Percentiles rank a stretch among this genome's conserved stretches.
These are phyloP conservation scores for Trichoderma asperelloides DNA, from an alignment of 495 filamentous ascomycete species.

Conservation along the genomic window DNA sequence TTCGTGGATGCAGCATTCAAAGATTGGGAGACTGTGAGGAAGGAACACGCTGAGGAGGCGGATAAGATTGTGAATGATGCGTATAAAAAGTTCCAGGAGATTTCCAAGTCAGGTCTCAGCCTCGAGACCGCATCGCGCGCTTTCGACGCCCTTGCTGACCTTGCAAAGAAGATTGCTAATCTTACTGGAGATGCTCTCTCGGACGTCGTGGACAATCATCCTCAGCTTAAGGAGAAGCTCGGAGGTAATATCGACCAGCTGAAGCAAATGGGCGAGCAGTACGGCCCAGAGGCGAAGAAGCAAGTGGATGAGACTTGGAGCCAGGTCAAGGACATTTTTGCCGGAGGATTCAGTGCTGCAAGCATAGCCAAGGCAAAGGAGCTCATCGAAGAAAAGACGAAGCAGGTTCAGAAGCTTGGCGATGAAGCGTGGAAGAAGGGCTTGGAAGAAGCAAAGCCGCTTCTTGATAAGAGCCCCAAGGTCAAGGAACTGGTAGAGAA, in stretches of 20 bases:
- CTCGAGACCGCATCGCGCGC: slow-evolving; percentile 41
- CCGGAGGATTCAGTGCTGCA: slow-evolving; percentile 39
- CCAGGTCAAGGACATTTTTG: slow-evolving; percentile 46
- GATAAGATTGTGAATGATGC: slow-evolving; percentile 51
- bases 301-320: slow-evolving; percentile 57
- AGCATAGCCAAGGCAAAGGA: slow-evolving; percentile 45
- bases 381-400: slow-evolving; percentile 54
- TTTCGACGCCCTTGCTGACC: slow-evolving; percentile 45
- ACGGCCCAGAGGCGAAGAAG: slow-evolving; percentile 61
- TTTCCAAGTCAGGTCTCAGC: slow-evolving; percentile 40
- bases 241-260: slow-evolving; percentile 53
- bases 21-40: slow-evolving; percentile 50
- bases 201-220: slow-evolving; percentile 56
- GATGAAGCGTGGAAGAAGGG: slow-evolving; percentile 58
- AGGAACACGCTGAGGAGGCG: slow-evolving; percentile 53
- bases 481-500: slow-evolving; percentile 54
- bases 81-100: slow-evolving; percentile 47
- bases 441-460: slow-evolving; percentile 49
- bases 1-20: slow-evolving; percentile 55
- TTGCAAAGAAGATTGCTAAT: slow-evolving; percentile 39
- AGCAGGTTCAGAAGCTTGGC: slow-evolving; percentile 51
- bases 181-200: slow-evolving; percentile 46
- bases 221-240: slow-evolving; percentile 55
- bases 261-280: slow-evolving; percentile 53
- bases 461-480: slow-evolving; percentile 57